These are phyloP conservation scores for Calocybe indica DNA, from an alignment of 768 basidiomycete genomes.

Conservation along the genomic window DNA sequence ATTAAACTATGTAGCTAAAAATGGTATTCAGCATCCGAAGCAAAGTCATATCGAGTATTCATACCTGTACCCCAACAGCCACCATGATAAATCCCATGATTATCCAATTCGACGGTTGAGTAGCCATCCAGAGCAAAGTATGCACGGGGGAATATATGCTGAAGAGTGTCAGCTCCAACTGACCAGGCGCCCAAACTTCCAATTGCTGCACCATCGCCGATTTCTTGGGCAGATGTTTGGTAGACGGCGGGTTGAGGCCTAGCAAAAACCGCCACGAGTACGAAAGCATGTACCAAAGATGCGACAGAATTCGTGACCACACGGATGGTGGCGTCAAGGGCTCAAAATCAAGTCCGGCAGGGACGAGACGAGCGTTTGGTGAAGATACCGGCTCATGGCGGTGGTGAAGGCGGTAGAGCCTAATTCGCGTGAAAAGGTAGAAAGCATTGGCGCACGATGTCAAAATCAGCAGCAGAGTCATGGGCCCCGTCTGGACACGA, in stretches of 20 bases:
- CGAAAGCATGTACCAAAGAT: constrained; percentile 47
- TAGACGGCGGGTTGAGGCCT: constrained; percentile 43
- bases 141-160: constrained; percentile 78
- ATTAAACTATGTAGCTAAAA: constrained; percentile 43
- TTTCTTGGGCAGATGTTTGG: constrained; percentile 31
- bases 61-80: constrained; percentile 58
- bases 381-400: constrained; percentile 63
- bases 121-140: constrained; percentile 66
- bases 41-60: constrained; percentile 10
- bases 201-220: constrained; percentile 64
- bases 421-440: constrained; percentile 66
- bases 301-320: constrained; percentile 32
- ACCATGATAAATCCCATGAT: constrained; percentile 65
- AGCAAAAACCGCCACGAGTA: constrained; percentile 64
- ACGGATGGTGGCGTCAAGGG: constrained; percentile 40
- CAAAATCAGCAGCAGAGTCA: constrained; percentile 49
- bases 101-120: constrained; percentile 72
- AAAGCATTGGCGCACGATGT: constrained; percentile 54
- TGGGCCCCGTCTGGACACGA: constrained; percentile 51
- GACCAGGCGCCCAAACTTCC: constrained; percentile 73
- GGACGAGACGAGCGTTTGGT: constrained; percentile 62
- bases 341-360: constrained; percentile 42
- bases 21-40: neutral
- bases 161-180: constrained; percentile 65
- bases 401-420: constrained; percentile 62